Base-by-base conservation (phyloP, 257 asterid genomes). In the Solanum chilense region DNA sequence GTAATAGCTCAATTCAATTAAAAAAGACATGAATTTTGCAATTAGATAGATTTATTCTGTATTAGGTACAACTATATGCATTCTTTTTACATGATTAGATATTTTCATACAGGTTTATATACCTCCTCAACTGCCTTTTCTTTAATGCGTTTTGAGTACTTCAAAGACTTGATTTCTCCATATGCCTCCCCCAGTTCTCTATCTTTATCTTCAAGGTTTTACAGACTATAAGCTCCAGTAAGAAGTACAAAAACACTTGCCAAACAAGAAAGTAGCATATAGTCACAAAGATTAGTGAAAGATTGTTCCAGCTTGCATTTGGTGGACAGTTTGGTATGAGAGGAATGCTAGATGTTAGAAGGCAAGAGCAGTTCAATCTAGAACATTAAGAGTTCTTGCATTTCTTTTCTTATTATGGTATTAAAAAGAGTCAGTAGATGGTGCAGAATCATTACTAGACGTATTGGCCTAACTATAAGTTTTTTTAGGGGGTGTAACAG, bases 61-160 rank as follows among this genome's bases (percentile, higher is more conserved):
- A 37, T 73, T 73, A 20, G 81, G 29, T 37, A 73, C 29, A 73
- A 18, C 49, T 73, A 73, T 37, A 35, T 18, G 49, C 47, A 20
- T 18, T 73, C 39, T 20, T 33, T 73, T 73, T 18, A 35, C 47
- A 73, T 11, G 81, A 73, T 37, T 73, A 23, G 18, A 73, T 37
- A 73, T 35, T 73, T 73, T 5, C 45, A 37, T 73, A 73, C 16
- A 16, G 47, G 81, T 73, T 82, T 41, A 70, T 9, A 77, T 92
- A 95, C 98, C 98, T 95, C 98, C 90, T 95, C 98, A 88, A 95
- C 95, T 33, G 98, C 98, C 90, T 93, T 95, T 91, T 95, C 93
- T 88, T 92, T 95, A 81, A 94, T 90, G 87, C 97, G 97, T 87
- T 95, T 96, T 12, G 98, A 92, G 86, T 87, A 89, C 92, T 92